Conservation (phyloP, 805 yeast species). For the Nakazawaea wyomingensis region DNA sequence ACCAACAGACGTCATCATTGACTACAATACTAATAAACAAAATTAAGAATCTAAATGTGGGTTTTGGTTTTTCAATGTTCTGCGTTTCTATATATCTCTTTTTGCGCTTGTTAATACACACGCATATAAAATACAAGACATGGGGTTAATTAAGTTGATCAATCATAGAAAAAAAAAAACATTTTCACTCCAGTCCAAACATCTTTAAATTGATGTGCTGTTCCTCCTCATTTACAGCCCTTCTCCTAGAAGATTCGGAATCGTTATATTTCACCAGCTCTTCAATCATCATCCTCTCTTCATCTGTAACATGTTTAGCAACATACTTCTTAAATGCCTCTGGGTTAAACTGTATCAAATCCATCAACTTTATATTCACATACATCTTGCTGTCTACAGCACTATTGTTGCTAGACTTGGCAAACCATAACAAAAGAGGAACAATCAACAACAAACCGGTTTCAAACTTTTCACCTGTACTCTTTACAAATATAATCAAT, state of each 20-base stretch:
- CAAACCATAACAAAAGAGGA: slow-evolving; percentile 29
- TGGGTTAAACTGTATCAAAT: slow-evolving; percentile 40
- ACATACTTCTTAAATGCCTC: slow-evolving; percentile 45
- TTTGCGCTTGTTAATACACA: too few species aligned
- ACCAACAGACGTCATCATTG: too few species aligned
- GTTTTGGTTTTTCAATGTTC: too few species aligned
- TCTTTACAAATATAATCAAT: slow-evolving; percentile 39
- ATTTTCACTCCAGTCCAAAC: slow-evolving; percentile 32
- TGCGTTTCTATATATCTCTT: too few species aligned
- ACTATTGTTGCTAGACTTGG: slow-evolving; percentile 7
- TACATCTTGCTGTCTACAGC: slow-evolving; percentile 26
- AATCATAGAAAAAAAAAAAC: too few species aligned
- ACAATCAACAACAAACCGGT: slow-evolving; percentile 24
- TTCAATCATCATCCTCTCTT: slow-evolving; percentile 39
- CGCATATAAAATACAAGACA: too few species aligned
- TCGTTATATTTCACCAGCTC: slow-evolving; percentile 33
- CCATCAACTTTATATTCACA: slow-evolving; percentile 41
- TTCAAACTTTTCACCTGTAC: slow-evolving; percentile 26
- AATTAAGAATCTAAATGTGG: too few species aligned
- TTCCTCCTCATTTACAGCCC: slow-evolving; percentile 17
- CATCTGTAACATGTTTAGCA: slow-evolving; percentile 28
- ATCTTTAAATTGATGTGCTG: slow-evolving; percentile 47
- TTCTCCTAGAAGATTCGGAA: slow-evolving; percentile 11
- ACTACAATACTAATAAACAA: too few species aligned
- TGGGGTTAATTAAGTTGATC: too few species aligned